Percentiles rank a stretch among this genome's conserved stretches.
Evolutionary conservation across 805 yeast species (phyloP).

Genomic region (Candida gorgasii): DNA sequence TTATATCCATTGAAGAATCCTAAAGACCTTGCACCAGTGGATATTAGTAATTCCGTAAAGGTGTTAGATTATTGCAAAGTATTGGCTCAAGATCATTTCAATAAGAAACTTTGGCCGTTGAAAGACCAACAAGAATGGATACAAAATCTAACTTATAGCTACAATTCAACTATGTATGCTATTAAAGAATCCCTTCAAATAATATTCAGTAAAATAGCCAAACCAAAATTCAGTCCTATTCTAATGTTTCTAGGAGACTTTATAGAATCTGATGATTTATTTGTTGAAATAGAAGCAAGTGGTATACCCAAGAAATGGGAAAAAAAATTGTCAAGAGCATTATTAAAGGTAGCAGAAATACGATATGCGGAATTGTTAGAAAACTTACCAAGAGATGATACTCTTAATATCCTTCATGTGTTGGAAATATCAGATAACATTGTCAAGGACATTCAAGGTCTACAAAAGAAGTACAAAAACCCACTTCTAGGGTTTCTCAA

Average conservation of each 20-base stretch:
- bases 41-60: slow-evolving; percentile 25
- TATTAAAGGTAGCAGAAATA: slow-evolving; percentile 36
- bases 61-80: slow-evolving; percentile 31
- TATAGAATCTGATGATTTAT: slow-evolving; percentile 49
- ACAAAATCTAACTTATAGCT: slow-evolving; percentile 44
- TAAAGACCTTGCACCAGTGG: slow-evolving; percentile 32
- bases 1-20: slow-evolving; percentile 16
- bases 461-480: slow-evolving; percentile 60
- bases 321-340: slow-evolving; percentile 32
- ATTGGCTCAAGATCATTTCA: slow-evolving; percentile 33
- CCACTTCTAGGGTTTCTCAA: slow-evolving; percentile 62
- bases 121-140: slow-evolving; percentile 55
- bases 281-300: slow-evolving; percentile 31
- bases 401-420: slow-evolving; percentile 55
- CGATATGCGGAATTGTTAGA: slow-evolving; percentile 42
- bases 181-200: slow-evolving; percentile 44
- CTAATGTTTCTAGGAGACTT: slow-evolving; percentile 50
- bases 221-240: slow-evolving; percentile 61
- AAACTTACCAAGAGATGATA: slow-evolving; percentile 57
- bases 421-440: slow-evolving; percentile 57
- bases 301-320: slow-evolving; percentile 50
- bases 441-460: slow-evolving; percentile 45
- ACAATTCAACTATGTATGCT: slow-evolving; percentile 47
- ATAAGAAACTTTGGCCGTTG: slow-evolving; percentile 36
- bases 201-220: slow-evolving; percentile 39